Evolutionary conservation across 257 asterid species (phyloP).

Genomic region (Solanum etuberosum): DNA sequence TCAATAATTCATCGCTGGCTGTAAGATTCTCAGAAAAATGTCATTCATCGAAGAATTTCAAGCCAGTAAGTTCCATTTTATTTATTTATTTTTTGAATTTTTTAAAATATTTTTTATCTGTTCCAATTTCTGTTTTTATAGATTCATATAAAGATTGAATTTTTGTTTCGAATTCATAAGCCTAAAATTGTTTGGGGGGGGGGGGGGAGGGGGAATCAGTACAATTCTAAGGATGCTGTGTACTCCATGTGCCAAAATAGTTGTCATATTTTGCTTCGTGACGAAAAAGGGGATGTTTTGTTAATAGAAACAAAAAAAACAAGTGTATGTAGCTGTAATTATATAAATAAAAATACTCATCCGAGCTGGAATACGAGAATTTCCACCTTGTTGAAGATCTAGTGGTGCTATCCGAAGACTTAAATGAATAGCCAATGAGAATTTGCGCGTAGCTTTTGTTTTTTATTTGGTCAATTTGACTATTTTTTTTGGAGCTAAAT

Average conservation of each 20-base stretch:
- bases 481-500: background rate
- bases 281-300: background rate
- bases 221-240: background rate
- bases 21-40: conserved; percentile 15
- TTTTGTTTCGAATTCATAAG: background rate
- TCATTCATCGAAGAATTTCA: conserved; percentile 82
- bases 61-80: conserved; percentile 38
- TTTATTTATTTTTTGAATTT: background rate
- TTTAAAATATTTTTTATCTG: background rate
- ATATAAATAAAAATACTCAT: background rate
- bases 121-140: background rate
- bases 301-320: background rate
- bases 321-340: background rate
- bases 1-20: background rate
- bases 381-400: background rate
- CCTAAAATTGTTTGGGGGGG: background rate
- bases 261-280: background rate
- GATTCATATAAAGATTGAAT: background rate
- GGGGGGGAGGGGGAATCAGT: background rate
- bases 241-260: background rate
- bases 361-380: background rate
- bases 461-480: background rate
- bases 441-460: background rate
- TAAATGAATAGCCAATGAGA: background rate
- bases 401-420: background rate